A percentile compares a stretch with the other conserved stretches of the same genome.
Evolutionary conservation across 1,284 basidiomycete species (phyloP).

Genomic region (Malassezia furfur): DNA sequence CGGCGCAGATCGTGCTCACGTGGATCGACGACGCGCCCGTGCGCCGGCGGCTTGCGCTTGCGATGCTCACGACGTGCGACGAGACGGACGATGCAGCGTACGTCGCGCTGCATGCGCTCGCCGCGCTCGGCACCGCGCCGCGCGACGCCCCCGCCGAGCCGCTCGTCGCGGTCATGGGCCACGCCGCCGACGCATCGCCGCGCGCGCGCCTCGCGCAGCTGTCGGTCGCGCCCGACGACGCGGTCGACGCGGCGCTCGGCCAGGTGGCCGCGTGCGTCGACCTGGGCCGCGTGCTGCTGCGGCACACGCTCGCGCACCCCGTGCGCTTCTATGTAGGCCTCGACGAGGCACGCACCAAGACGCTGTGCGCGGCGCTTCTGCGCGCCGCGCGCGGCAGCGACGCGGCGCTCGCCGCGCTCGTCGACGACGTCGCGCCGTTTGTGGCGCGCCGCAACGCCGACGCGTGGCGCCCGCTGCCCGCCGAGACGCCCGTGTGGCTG

Average conservation of each 20-base stretch:
- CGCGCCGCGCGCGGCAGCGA: neutral
- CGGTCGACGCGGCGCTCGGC: neutral
- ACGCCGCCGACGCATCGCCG: neutral
- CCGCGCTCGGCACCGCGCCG: neutral
- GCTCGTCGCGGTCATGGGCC: neutral
- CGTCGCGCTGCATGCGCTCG: neutral
- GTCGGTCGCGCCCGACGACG: neutral
- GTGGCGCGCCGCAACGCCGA: neutral
- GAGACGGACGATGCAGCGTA: neutral
- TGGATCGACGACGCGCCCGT: neutral
- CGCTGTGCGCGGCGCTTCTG: neutral
- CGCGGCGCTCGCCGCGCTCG: neutral
- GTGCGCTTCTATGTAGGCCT: neutral
- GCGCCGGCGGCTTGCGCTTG: slow-evolving; percentile 2
- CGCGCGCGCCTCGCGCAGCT: neutral
- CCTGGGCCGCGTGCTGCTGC: neutral
- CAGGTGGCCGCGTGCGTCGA: neutral
- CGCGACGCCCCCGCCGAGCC: neutral
- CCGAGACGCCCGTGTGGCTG: neutral
- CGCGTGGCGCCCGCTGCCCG: neutral
- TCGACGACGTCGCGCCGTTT: slow-evolving; percentile 6
- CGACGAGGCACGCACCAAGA: neutral
- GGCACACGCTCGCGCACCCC: neutral
- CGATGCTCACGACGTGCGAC: slow-evolving; percentile 3
- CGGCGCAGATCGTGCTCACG: neutral